Percentiles rank a stretch among this genome's conserved stretches.
phyloP scores from a whole-genome alignment of 352 stramenopile species.

The Saprolegnia diclina region DNA sequence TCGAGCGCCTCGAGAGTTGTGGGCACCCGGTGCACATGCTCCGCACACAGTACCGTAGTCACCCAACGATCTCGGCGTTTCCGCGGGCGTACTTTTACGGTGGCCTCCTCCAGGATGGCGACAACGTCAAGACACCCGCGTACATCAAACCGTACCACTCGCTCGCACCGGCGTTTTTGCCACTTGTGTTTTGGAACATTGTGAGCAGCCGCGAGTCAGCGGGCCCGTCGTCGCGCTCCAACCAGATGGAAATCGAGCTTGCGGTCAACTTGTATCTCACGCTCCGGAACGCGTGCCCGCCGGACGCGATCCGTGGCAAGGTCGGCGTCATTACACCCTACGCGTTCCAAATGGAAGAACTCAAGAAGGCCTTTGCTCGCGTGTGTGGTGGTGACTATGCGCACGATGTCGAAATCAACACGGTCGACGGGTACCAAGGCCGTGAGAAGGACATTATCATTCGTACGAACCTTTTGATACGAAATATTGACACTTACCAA shows the following conservation, averaged over 20 bases:
- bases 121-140: conserved; percentile 55
- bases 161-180: conserved; percentile 63
- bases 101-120: conserved; percentile 75
- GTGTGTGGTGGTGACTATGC: conserved; percentile 58
- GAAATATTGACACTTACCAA: background rate
- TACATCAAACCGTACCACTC: conserved; percentile 79
- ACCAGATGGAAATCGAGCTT: conserved; percentile 73
- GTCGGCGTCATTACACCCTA: conserved; percentile 88
- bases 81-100: conserved; percentile 81
- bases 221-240: conserved; percentile 74
- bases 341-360: conserved; percentile 86
- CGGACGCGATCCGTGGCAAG: conserved; percentile 65
- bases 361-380: conserved; percentile 49
- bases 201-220: conserved; percentile 68
- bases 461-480: conserved; percentile 38
- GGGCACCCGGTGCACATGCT: conserved; percentile 88
- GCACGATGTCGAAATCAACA: conserved; percentile 53
- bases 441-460: conserved; percentile 86
- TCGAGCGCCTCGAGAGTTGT: conserved; percentile 86
- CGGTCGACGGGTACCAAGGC: conserved; percentile 45
- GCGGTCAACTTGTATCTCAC: conserved; percentile 85
- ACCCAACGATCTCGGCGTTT: conserved; percentile 80
- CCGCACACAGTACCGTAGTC: conserved; percentile 79
- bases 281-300: conserved; percentile 76
- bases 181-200: conserved; percentile 84